phyloP scores from a whole-genome alignment of 169 alveolate species.

The Cyclospora cayetanensis region DNA sequence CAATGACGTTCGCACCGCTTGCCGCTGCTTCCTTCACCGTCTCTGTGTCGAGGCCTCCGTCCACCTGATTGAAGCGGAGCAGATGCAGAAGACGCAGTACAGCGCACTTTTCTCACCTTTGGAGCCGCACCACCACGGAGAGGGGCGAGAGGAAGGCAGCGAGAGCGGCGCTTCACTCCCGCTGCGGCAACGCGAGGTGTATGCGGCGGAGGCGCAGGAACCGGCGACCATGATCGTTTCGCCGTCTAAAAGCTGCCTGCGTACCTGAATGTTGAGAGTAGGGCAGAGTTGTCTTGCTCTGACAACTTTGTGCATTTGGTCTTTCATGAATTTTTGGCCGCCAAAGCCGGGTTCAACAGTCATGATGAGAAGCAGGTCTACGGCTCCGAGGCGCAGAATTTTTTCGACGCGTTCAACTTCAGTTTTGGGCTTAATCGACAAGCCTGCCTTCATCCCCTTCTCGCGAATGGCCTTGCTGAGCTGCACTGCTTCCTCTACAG shows the following conservation, averaged over 20 bases:
- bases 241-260: not conserved
- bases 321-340: constrained; percentile 89
- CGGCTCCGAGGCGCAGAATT: too few relatives aligned
- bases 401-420: constrained; percentile 50
- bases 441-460: constrained; percentile 83
- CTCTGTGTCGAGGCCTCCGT: constrained; percentile 88
- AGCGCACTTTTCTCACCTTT: not conserved
- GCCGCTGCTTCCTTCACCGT: constrained; percentile 82
- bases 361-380: constrained; percentile 88
- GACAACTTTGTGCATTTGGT: constrained; percentile 83
- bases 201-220: not conserved
- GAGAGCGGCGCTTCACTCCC: too few relatives aligned
- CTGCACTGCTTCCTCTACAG: not conserved
- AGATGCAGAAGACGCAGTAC: constrained; percentile 36
- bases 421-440: constrained; percentile 86
- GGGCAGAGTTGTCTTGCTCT: constrained; percentile 16
- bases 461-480: constrained; percentile 35
- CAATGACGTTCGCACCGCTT: constrained; percentile 91
- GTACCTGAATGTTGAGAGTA: constrained; percentile 31
- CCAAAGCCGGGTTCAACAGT: constrained; percentile 95
- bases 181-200: not conserved
- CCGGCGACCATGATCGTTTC: not conserved
- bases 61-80: constrained; percentile 80
- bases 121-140: not conserved
- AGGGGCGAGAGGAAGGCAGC: not conserved